Evolutionary conservation across 2,329 filamentous ascomycete species (phyloP).

Genomic region (Aureobasidium sp.): DNA sequence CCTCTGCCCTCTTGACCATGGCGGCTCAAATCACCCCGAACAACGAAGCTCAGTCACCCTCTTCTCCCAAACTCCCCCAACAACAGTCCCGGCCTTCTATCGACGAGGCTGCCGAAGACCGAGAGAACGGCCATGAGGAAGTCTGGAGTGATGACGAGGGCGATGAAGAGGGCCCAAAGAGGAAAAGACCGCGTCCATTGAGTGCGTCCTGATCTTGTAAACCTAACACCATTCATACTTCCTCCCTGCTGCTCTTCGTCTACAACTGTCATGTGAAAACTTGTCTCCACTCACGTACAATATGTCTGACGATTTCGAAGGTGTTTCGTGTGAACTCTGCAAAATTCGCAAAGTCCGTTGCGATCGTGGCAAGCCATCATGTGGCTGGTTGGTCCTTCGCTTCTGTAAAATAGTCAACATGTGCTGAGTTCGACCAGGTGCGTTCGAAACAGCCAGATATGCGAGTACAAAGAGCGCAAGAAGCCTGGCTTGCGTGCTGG

Average conservation of each 20-base stretch:
- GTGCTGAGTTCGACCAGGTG: constrained; percentile 34
- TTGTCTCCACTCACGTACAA: not conserved
- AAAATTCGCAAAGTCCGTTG: constrained; percentile 68
- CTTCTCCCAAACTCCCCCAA: not conserved
- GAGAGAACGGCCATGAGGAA: constrained; percentile 23
- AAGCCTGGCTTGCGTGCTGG: constrained; percentile 58
- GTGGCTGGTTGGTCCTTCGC: constrained; percentile 47
- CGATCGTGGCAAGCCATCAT: constrained; percentile 69
- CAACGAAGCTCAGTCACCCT: constrained; percentile 8
- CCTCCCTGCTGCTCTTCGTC: not conserved
- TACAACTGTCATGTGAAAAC: not conserved
- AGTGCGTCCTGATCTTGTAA: constrained; percentile 43
- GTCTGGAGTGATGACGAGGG: constrained; percentile 35
- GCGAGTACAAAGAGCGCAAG: constrained; percentile 64
- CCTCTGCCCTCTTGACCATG: constrained; percentile 7
- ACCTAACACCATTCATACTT: not conserved
- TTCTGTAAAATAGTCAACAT: not conserved
- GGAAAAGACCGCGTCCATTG: constrained; percentile 31
- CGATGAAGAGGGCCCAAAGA: constrained; percentile 37
- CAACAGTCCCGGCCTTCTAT: not conserved
- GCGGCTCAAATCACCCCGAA: constrained; percentile 15
- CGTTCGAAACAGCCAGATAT: constrained; percentile 57
- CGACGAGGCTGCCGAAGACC: constrained; percentile 20
- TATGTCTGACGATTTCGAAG: constrained; percentile 15
- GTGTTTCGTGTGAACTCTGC: constrained; percentile 62